phyloP scores from a whole-genome alignment of 1,284 basidiomycete species.

The Phellopilus nigrolimitatus region DNA sequence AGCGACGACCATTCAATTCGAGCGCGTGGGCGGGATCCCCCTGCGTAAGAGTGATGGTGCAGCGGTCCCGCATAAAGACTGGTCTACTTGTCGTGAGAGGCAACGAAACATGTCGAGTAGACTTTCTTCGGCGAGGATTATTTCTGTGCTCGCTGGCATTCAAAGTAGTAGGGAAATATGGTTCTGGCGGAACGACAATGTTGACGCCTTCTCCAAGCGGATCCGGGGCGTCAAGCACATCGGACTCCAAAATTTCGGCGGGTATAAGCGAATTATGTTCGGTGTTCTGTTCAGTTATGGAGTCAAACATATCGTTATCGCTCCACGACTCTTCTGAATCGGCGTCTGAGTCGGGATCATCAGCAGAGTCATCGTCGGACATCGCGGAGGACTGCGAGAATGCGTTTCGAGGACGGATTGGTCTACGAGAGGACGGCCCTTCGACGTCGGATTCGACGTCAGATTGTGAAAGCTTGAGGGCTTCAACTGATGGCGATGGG shows the following conservation, averaged over 20 bases:
- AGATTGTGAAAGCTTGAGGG: constrained; percentile 64
- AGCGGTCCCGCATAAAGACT: constrained; percentile 85
- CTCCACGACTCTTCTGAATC: constrained; percentile 39
- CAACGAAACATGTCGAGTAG: constrained; percentile 54
- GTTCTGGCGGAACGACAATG: constrained; percentile 76
- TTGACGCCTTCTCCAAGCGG: constrained; percentile 87
- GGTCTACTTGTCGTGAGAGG: constrained; percentile 70
- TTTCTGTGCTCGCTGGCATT: constrained; percentile 43
- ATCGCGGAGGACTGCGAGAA: constrained; percentile 51
- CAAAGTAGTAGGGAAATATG: constrained; percentile 71
- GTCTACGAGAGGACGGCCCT: constrained; percentile 34
- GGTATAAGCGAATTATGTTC: constrained; percentile 68
- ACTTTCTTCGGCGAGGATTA: constrained; percentile 55
- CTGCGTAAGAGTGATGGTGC: constrained; percentile 86
- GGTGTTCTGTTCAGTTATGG: constrained; percentile 69
- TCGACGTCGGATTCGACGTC: constrained; percentile 61
- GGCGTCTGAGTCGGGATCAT: constrained; percentile 38
- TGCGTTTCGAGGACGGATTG: constrained; percentile 46
- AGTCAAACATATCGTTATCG: constrained; percentile 66
- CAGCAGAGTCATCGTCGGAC: constrained; percentile 42
- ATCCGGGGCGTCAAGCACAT: constrained; percentile 54
- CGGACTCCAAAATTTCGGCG: constrained; percentile 35
- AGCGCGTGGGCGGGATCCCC: constrained; percentile 65
- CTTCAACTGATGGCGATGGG: constrained; percentile 63
- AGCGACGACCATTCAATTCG: constrained; percentile 48